Conservation (phyloP, 352 stramenopile genomes). For the Thraustochytrium sp. region DNA sequence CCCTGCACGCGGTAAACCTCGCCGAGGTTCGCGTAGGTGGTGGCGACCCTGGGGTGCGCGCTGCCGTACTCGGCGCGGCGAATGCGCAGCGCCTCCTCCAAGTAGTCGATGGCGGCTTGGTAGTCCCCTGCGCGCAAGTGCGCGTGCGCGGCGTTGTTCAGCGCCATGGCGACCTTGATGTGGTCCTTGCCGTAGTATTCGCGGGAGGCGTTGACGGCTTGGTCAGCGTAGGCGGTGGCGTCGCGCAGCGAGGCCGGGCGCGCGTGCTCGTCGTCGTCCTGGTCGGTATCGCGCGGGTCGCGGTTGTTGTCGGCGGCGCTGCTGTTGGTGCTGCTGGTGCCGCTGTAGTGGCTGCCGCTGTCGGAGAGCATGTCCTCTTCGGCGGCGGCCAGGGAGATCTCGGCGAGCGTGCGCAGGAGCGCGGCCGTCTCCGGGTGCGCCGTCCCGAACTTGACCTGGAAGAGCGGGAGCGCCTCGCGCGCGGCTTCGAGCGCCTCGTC, state of each 20-base stretch:
- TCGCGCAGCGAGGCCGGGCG: not conserved
- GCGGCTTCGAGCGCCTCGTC: not conserved
- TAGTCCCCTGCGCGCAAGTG: not conserved
- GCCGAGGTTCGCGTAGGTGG: not conserved
- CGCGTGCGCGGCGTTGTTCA: conserved; percentile 1
- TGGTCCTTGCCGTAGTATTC: not conserved
- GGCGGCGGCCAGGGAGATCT: not conserved
- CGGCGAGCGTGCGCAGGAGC: not conserved
- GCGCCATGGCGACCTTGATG: not conserved
- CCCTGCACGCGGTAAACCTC: not conserved
- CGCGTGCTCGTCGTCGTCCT: not conserved
- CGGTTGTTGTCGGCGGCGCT: too few relatives aligned
- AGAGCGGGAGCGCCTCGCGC: not conserved
- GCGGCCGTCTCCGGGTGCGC: not conserved
- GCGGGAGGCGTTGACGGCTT: not conserved
- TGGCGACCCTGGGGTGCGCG: not conserved
- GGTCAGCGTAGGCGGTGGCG: not conserved
- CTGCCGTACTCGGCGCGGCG: not conserved
- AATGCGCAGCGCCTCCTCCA: not conserved
- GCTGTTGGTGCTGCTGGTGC: too few relatives aligned
- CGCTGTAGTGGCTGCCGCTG: too few relatives aligned
- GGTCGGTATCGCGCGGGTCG: not conserved
- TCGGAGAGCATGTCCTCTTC: too few relatives aligned
- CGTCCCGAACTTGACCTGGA: not conserved
- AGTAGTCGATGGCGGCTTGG: not conserved